These are phyloP conservation scores for Tulasnella sp. DNA, from an alignment of 768 basidiomycete genomes.

Conservation along the genomic window DNA sequence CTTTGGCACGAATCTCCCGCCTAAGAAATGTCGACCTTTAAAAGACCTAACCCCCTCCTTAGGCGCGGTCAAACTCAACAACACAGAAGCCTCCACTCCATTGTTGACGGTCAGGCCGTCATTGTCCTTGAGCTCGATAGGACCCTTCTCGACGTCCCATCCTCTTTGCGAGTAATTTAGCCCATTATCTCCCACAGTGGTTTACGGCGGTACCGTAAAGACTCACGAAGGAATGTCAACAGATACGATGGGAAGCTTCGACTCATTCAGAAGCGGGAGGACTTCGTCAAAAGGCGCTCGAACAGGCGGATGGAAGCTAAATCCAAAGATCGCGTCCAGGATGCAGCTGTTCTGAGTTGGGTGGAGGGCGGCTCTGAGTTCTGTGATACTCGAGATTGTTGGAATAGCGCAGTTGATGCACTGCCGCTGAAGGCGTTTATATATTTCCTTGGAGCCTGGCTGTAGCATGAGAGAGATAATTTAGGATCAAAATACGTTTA, in stretches of 20 bases:
- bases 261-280: conserved; percentile 51
- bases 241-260: conserved; percentile 72
- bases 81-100: conserved; percentile 61
- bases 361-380: conserved; percentile 39
- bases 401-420: conserved; percentile 82
- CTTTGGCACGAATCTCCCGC: conserved; percentile 88
- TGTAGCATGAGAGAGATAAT: conserved; percentile 27
- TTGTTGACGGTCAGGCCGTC: conserved; percentile 18
- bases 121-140: conserved; percentile 24
- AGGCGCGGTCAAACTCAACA: conserved; percentile 88
- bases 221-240: conserved; percentile 77
- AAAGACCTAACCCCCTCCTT: conserved; percentile 76
- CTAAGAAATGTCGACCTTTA: conserved; percentile 79
- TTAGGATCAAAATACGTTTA: too few species aligned
- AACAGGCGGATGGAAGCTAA: conserved; percentile 88
- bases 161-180: conserved; percentile 30
- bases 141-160: conserved; percentile 88
- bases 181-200: too few species aligned
- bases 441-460: conserved; percentile 90
- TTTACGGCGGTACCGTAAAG: too few species aligned
- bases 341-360: conserved; percentile 55
- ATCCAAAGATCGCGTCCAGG: conserved; percentile 94
- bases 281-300: conserved; percentile 77
- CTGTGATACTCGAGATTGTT: conserved; percentile 37
- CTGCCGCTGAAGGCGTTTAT: conserved; percentile 74